Conservation (phyloP, 306 rosid genomes). For the Vigna unguiculata region DNA sequence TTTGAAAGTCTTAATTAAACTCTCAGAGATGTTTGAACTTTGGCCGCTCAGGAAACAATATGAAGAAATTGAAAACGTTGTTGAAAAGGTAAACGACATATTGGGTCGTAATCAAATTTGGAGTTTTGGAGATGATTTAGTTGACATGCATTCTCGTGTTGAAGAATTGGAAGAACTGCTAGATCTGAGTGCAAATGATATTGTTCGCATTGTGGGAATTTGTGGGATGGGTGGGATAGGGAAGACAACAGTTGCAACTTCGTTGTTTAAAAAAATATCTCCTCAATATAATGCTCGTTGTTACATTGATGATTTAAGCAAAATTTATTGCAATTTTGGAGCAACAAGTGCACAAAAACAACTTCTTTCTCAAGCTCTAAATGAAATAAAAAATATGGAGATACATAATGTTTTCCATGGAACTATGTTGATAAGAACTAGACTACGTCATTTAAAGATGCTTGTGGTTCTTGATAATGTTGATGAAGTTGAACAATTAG, state of each 20-base stretch:
- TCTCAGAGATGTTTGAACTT: too few species aligned
- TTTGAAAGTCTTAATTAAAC: too few species aligned
- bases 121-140: neutral
- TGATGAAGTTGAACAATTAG: too few species aligned
- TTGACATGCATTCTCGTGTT: constrained; percentile 38
- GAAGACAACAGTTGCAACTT: constrained; percentile 26
- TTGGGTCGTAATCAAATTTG: constrained; percentile 20
- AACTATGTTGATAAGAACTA: neutral
- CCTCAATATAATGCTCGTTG: neutral
- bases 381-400: neutral
- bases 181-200: neutral
- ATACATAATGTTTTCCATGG: neutral
- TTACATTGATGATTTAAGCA: neutral
- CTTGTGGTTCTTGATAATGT: neutral
- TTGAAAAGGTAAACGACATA: neutral
- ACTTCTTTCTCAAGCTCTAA: neutral
- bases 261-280: neutral
- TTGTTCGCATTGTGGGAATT: constrained; percentile 34
- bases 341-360: neutral
- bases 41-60: neutral
- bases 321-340: neutral
- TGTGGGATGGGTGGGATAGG: constrained; percentile 48
- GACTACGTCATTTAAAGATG: neutral
- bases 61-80: constrained; percentile 18
- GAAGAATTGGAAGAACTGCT: constrained; percentile 11